phyloP scores from a whole-genome alignment of 306 rosid genomes.

The Vicia villosa region DNA sequence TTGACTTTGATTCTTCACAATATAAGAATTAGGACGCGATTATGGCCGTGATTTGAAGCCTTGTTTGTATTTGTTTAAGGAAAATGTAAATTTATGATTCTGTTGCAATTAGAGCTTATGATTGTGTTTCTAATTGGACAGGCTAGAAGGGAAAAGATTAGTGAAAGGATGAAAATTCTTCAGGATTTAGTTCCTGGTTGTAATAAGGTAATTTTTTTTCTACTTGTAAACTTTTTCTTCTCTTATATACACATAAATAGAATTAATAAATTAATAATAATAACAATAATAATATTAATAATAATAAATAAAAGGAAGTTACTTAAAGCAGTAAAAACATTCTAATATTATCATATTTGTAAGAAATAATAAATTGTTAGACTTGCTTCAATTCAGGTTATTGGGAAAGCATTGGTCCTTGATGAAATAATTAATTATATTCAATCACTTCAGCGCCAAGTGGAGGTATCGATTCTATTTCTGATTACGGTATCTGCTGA shows the following conservation, averaged over 20 bases:
- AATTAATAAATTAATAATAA: background rate
- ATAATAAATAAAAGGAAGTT: too few species aligned
- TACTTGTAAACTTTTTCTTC: background rate
- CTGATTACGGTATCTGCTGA: conserved; percentile 3
- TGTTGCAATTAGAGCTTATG: conserved; percentile 33
- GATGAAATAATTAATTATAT: conserved; percentile 95
- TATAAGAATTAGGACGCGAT: background rate
- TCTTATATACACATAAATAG: background rate
- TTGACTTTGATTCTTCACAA: background rate
- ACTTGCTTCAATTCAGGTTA: conserved; percentile 58
- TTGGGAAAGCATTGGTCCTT: conserved; percentile 93
- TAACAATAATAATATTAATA: background rate
- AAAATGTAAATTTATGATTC: conserved; percentile 6
- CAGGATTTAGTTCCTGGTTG: conserved; percentile 98
- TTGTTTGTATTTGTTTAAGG: conserved; percentile 17
- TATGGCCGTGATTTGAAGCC: background rate
- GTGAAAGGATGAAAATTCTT: conserved; percentile 92
- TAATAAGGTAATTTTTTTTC: conserved; percentile 65
- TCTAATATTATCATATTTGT: too few species aligned
- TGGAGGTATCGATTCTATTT: conserved; percentile 60
- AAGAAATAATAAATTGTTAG: conserved; percentile 5
- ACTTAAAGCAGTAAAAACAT: too few species aligned
- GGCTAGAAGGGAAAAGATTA: conserved; percentile 94
- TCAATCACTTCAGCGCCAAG: conserved; percentile 89
- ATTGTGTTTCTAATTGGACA: conserved; percentile 46